Conservation (phyloP, 306 rosid species). For the Sicyos baderoa region DNA sequence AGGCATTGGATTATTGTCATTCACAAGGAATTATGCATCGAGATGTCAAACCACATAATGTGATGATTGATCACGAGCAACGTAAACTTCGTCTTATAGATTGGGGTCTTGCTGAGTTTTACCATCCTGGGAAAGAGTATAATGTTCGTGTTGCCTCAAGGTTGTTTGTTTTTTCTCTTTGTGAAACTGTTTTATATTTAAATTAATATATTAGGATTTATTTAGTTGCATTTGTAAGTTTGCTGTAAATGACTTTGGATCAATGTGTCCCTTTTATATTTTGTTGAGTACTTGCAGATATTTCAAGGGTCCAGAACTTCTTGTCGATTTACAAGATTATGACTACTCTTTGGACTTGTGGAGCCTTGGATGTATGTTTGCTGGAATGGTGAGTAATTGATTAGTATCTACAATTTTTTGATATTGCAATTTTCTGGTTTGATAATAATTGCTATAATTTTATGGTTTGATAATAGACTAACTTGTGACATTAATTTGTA, state of each 20-base stretch:
- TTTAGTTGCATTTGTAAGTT: not conserved
- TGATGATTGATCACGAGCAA: conserved; percentile 43
- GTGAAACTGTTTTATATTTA: not conserved
- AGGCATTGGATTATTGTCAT: conserved; percentile 43
- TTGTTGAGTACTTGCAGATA: conserved; percentile 25
- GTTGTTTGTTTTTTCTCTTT: conserved; percentile 3
- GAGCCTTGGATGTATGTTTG: conserved; percentile 99
- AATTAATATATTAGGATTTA: not conserved
- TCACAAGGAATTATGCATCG: conserved; percentile 47
- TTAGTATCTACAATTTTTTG: not conserved
- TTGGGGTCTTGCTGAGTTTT: conserved; percentile 47
- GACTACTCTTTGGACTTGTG: conserved; percentile 77
- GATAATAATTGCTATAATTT: not conserved
- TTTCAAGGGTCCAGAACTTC: conserved; percentile 45
- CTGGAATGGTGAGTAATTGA: conserved; percentile 79
- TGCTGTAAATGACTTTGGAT: conserved; percentile 4
- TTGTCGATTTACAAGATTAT: conserved; percentile 40
- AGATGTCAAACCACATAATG: conserved; percentile 45
- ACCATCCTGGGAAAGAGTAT: conserved; percentile 45
- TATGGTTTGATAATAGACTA: too few species aligned
- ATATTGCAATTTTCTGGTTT: not conserved
- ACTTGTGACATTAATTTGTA: too few species aligned
- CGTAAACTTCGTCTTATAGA: conserved; percentile 43
- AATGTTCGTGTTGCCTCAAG: conserved; percentile 46
- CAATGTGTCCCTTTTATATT: not conserved